Evolutionary conservation across 495 filamentous ascomycete species (phyloP).

Genomic region (Hypomontagnella monticulosa): DNA sequence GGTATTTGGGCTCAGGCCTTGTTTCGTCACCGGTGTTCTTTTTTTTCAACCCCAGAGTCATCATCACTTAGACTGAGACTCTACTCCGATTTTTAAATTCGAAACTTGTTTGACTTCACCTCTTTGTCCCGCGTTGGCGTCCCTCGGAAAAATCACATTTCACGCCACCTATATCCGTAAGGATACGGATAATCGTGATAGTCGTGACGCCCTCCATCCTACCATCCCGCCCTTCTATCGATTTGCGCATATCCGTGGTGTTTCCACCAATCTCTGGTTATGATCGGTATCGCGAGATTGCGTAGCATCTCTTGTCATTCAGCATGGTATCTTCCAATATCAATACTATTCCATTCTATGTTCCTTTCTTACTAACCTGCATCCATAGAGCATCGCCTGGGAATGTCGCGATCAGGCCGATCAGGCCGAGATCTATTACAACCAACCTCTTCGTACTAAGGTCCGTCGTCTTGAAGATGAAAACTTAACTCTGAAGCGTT

Average conservation of each 20-base stretch:
- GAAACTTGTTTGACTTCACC: constrained; percentile 8
- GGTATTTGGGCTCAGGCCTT: too few relatives aligned
- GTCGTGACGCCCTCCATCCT: too few relatives aligned
- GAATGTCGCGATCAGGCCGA: constrained; percentile 57
- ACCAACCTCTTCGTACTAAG: constrained; percentile 49
- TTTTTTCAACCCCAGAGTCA: not conserved
- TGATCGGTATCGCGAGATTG: constrained; percentile 6
- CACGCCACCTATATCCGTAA: not conserved
- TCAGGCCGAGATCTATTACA: constrained; percentile 52
- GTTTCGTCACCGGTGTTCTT: not conserved
- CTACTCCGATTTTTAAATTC: not conserved
- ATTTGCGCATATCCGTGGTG: not conserved
- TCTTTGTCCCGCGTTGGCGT: constrained; percentile 22
- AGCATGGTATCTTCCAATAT: constrained; percentile 22
- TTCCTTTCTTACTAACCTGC: constrained; percentile 8
- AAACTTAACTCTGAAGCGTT: constrained; percentile 49
- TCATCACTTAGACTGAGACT: constrained; percentile 3
- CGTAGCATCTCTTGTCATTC: constrained; percentile 17
- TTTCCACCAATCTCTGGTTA: constrained; percentile 7
- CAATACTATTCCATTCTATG: not conserved
- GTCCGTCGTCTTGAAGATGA: constrained; percentile 49
- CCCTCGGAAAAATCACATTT: not conserved
- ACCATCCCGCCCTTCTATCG: not conserved
- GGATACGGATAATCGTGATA: not conserved
- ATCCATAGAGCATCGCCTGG: constrained; percentile 42